These are phyloP conservation scores for Anthracocystis setariae DNA, from an alignment of 1,284 basidiomycete genomes.

Conservation along the genomic window DNA sequence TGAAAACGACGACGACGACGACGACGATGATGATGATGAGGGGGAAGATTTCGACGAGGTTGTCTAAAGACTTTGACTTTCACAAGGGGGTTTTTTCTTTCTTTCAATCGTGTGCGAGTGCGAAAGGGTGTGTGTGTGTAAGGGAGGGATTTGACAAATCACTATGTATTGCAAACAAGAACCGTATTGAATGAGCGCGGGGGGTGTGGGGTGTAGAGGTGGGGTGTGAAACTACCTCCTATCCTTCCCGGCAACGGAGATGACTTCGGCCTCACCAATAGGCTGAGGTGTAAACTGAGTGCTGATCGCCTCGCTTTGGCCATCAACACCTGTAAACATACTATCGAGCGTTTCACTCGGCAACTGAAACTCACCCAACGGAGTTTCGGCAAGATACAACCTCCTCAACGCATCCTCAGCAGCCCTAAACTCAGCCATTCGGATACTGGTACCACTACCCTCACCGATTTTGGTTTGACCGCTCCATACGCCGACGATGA, in stretches of 20 bases:
- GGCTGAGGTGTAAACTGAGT: slow-evolving; percentile 28
- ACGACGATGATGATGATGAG: slow-evolving; percentile 42
- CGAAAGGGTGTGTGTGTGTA: too few relatives aligned
- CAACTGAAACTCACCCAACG: slow-evolving; percentile 72
- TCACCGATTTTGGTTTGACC: slow-evolving; percentile 86
- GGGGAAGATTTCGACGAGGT: slow-evolving; percentile 47
- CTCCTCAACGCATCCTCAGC: slow-evolving; percentile 84
- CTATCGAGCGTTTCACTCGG: slow-evolving; percentile 58
- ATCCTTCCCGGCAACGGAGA: slow-evolving; percentile 40
- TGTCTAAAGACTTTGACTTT: not conserved
- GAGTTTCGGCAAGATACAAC: slow-evolving; percentile 75
- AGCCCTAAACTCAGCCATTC: slow-evolving; percentile 94
- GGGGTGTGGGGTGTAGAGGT: too few relatives aligned
- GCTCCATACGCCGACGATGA: slow-evolving; percentile 92
- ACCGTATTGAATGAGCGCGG: too few relatives aligned
- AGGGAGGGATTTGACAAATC: too few relatives aligned
- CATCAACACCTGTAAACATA: slow-evolving; percentile 4
- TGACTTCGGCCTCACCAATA: slow-evolving; percentile 33
- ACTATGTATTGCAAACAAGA: too few relatives aligned
- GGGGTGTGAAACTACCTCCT: too few relatives aligned
- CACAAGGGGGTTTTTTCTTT: too few relatives aligned
- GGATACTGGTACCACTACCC: slow-evolving; percentile 89
- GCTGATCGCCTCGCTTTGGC: not conserved
- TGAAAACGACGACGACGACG: slow-evolving; percentile 34
- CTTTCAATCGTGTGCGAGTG: too few relatives aligned